Evolutionary conservation across 2,329 filamentous ascomycete genomes (phyloP), one percentile per base, ranked within the genome.

Genomic region (Metarhizium anisopliae): DNA sequence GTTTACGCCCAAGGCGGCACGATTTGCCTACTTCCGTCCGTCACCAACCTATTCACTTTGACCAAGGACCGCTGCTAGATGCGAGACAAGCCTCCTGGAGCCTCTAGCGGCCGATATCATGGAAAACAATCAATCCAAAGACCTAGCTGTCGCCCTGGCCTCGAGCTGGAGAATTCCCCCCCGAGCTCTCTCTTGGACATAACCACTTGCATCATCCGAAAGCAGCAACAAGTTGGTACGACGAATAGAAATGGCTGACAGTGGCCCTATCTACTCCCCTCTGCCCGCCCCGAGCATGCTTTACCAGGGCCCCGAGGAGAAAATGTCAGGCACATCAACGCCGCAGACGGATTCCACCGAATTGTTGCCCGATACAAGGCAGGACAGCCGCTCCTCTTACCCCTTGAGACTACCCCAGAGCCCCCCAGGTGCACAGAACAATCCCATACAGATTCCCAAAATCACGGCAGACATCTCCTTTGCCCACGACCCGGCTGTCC

Each of bases 381-480:
- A 10, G 6, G 45, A 49, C 20, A 14, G 14, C 25, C 2, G 5
- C 13, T 6, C 25, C 3, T 29, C 20, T 49, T 29, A 6, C 45
- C 45, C 45, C 6, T 32, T 49, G 20, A 13, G 45, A 49, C 3
- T 6, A 30, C 45, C 20, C 45, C 30, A 30, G 13, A 13, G 16
- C 1, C 25, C 3, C 10, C 45, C 30, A 18, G 45, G 30, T 30
- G 5, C 45, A 49, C 52, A 61, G 59, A 52, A 59, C 59, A 51
- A 58, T 50, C 47, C 45, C 45, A 49, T 49, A 49, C 20, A 30
- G 55, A 71, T 77, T 49, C 72, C 73, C 14, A 73, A 70, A 55
- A 74, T 77, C 56, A 63, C 69, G 2, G 70, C 72, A n/a, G 30
- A 47, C 10, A 66, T 79, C 29, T 61, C 67, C n/a, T 61, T 63